These are phyloP conservation scores for Candida piceae DNA, from an alignment of 805 yeast genomes.

Conservation along the genomic window DNA sequence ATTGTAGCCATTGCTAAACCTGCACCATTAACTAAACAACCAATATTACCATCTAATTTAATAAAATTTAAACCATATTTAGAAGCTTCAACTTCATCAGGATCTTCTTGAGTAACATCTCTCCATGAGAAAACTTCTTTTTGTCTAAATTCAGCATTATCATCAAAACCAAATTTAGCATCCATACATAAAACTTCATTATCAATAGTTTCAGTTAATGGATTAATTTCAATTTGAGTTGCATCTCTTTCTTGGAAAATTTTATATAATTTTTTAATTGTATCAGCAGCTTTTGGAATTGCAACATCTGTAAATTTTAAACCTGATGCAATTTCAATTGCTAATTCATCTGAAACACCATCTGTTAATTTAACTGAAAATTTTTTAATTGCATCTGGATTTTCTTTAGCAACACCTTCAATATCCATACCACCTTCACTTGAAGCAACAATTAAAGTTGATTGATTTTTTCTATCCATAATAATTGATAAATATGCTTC, in stretches of 20 bases:
- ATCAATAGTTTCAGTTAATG: constrained; percentile 88
- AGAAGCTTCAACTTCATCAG: constrained; percentile 92
- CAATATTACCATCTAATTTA: constrained; percentile 97
- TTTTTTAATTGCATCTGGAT: constrained; percentile 88
- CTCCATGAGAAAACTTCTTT: constrained; percentile 94
- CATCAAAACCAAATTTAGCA: constrained; percentile 98
- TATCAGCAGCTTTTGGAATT: constrained; percentile 78
- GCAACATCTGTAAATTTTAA: constrained; percentile 81
- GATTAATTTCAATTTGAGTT: constrained; percentile 98
- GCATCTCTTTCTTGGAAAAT: constrained; percentile 91
- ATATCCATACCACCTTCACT: constrained; percentile 99
- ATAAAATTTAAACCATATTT: constrained; percentile 90
- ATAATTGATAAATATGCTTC: constrained; percentile 95
- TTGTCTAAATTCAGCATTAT: constrained; percentile 93
- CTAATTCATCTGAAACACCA: constrained; percentile 78
- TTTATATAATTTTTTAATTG: constrained; percentile 81
- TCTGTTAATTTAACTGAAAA: constrained; percentile 70
- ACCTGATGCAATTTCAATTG: constrained; percentile 68
- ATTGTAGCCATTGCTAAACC: constrained; percentile 99
- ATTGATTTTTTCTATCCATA: constrained; percentile 88
- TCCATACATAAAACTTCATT: constrained; percentile 95
- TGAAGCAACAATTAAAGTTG: constrained; percentile 91
- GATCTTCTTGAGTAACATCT: constrained; percentile 96
- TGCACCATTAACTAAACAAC: constrained; percentile 98
- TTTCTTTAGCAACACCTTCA: constrained; percentile 92